Evolutionary conservation across 306 rosid species (phyloP), one percentile per base, ranked within the genome.

Genomic region (Pueraria montana): DNA sequence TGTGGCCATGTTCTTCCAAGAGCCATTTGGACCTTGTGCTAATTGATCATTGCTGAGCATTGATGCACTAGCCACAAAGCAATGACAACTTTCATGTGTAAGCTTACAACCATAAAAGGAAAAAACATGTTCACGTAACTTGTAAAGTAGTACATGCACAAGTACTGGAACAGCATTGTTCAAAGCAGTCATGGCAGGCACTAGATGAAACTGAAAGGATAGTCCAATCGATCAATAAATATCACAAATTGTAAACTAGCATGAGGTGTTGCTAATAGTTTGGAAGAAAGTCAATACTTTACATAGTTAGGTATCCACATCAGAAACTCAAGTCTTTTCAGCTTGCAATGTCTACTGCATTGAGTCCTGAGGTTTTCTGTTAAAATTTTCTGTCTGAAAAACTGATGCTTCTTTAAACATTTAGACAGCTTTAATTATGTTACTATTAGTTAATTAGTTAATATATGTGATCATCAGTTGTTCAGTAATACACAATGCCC

Each of bases 21-120:
- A 83, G 70, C 80, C 82, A 63, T 62, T 65, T 64, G 61, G 74
- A 84, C 81, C 68, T 48, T 80, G 38, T 18, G 81, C 87, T 52
- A 63, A 43, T 79, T 64, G 85, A 86, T 66, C 89, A 63, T 82
- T 72, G 79, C 77, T 34, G 82, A 81, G 45, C 81, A 86, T 77
- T 75, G 71, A 69, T 74, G 76, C 77, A 61, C 74, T 59, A 76
- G 62, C 73, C n/a, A 76, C 72, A 76, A 48, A 80, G 50, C 82
- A 78, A 42, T 62, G 66, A 67, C 61, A 69, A 67, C 77, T 67
- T 73, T 50, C 61, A 77, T 21, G 71, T 77, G 83, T 76, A 70
- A 74, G 81, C 76, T 61, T 75, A 70, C 74, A 61, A 53, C 66
- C 90, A 61, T 56, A 61, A 69, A 32, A 76, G 70, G 24, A 49